Evolutionary conservation across 1,284 basidiomycete genomes (phyloP).

Genomic region (Apiotrichum gracile): DNA sequence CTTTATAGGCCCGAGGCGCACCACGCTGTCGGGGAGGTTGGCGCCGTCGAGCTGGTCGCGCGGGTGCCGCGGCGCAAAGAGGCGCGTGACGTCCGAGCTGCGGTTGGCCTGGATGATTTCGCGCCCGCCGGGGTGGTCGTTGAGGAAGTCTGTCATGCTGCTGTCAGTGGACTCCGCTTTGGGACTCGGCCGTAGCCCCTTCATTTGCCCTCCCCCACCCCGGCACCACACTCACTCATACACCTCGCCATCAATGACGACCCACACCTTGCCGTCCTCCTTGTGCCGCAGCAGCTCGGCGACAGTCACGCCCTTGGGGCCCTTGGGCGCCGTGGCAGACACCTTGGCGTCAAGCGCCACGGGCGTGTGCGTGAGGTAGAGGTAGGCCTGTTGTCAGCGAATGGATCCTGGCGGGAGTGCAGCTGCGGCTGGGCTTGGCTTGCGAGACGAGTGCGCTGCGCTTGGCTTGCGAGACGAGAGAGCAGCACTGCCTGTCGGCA

Average conservation of each 20-base stretch:
- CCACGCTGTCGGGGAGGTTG: constrained; percentile 34
- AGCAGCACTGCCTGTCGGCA: no score
- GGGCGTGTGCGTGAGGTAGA: constrained; percentile 4
- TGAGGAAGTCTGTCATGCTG: constrained; percentile 40
- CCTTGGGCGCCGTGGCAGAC: constrained; percentile 1
- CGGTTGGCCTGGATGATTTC: constrained; percentile 38
- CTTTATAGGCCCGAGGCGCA: constrained; percentile 24
- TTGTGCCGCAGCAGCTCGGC: constrained; percentile 30
- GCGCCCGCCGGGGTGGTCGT: constrained; percentile 43
- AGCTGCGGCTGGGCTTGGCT: no score
- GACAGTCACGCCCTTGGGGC: constrained; percentile 15
- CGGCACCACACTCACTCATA: constrained; percentile 32
- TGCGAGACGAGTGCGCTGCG: no score
- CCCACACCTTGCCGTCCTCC: constrained; percentile 35
- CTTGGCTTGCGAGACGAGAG: no score
- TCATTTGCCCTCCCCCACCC: no score
- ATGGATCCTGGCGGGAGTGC: not conserved
- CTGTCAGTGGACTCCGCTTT: not conserved
- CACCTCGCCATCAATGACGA: constrained; percentile 42
- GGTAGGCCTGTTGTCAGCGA: not conserved
- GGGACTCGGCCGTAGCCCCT: no score
- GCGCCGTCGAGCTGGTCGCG: constrained; percentile 37
- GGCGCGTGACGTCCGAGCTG: constrained; percentile 38
- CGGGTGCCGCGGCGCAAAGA: constrained; percentile 43
- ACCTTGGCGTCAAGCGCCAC: constrained; percentile 2